Percentiles rank a stretch among this genome's conserved stretches.
These are phyloP conservation scores for Acacia acuminata DNA, from an alignment of 306 rosid species.

Conservation along the genomic window DNA sequence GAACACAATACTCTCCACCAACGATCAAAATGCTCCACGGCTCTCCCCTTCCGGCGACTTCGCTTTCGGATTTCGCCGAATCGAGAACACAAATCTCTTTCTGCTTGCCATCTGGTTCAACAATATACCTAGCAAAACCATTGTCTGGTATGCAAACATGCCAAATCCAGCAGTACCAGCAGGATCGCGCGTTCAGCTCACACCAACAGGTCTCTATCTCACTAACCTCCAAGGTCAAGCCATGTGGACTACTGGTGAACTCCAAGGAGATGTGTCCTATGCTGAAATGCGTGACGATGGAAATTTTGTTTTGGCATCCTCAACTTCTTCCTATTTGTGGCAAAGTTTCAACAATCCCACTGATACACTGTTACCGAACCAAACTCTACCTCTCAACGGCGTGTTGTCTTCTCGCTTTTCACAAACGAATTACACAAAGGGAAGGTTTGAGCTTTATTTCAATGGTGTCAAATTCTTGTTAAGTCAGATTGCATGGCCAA, in stretches of 20 bases:
- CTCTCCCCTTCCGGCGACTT: constrained; percentile 43
- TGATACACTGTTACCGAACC: constrained; percentile 61
- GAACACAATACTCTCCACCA: constrained; percentile 25
- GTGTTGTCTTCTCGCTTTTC: constrained; percentile 32
- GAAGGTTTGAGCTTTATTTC: constrained; percentile 51
- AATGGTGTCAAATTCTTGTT: constrained; percentile 25
- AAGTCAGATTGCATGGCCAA: constrained; percentile 43
- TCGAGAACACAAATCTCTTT: constrained; percentile 15
- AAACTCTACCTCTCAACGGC: background rate
- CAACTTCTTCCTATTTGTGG: constrained; percentile 34
- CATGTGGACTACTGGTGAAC: constrained; percentile 25
- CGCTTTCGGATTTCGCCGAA: constrained; percentile 52
- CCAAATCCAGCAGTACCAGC: constrained; percentile 25
- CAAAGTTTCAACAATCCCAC: constrained; percentile 57
- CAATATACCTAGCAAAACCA: constrained; percentile 39
- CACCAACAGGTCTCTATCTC: constrained; percentile 32
- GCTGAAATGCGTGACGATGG: constrained; percentile 55
- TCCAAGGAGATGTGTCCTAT: constrained; percentile 9
- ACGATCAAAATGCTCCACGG: constrained; percentile 19
- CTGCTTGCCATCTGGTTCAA: constrained; percentile 55
- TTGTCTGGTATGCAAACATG: constrained; percentile 46
- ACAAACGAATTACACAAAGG: constrained; percentile 45
- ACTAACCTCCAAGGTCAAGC: constrained; percentile 20
- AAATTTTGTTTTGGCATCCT: constrained; percentile 47
- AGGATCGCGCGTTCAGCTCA: constrained; percentile 43